Evolutionary conservation across 768 basidiomycete species (phyloP).

Genomic region (Mycena chlorophos): DNA sequence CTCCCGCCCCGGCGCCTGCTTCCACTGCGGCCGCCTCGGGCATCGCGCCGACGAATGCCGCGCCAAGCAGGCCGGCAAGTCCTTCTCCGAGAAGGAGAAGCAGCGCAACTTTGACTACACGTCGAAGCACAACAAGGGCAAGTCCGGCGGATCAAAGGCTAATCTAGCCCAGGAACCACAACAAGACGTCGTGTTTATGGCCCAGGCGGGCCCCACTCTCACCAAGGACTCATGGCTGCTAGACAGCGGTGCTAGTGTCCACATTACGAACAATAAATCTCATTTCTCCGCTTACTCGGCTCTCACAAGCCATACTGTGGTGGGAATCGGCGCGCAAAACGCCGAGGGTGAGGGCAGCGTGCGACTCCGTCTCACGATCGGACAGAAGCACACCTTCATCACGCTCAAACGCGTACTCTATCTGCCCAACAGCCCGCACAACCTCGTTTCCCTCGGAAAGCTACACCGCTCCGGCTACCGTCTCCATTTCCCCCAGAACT

Average conservation of each 20-base stretch:
- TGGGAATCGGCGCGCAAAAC: not conserved
- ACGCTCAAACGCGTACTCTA: not conserved
- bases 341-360: not conserved
- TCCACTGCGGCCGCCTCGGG: slow-evolving; percentile 5
- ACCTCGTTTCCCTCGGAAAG: not conserved
- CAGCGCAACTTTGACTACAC: not conserved
- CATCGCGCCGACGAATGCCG: slow-evolving; percentile 4
- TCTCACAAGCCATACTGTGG: not conserved
- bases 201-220: not conserved
- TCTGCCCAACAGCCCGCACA: not conserved
- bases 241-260: slow-evolving; percentile 10
- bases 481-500: not conserved
- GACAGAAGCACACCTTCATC: not conserved
- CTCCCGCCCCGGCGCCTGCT: slow-evolving; percentile 1
- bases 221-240: slow-evolving; percentile 11
- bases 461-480: not conserved
- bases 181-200: not conserved
- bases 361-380: not conserved
- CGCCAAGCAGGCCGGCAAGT: slow-evolving; percentile 9
- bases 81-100: slow-evolving; percentile 3
- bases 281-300: slow-evolving; percentile 5
- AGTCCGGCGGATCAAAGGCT: slow-evolving; percentile 1
- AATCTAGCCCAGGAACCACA: not conserved
- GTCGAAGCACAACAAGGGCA: not conserved
- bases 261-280: slow-evolving; percentile 8